Base-by-base conservation (phyloP, 352 stramenopile genomes). In the Globisporangium paroecandrum region DNA sequence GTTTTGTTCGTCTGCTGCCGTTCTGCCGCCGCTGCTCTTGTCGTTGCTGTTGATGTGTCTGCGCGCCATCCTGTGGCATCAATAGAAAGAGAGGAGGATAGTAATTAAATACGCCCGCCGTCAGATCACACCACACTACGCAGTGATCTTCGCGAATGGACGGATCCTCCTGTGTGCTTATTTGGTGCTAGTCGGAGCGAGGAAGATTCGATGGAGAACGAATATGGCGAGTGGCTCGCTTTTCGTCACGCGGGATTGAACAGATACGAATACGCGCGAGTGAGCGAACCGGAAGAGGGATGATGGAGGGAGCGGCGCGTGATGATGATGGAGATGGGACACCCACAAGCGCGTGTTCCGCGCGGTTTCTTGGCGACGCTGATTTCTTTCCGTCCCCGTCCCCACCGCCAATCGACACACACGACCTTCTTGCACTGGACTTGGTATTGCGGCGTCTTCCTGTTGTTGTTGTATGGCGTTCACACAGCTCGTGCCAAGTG, bases 401-500 rank as follows among this genome's bases (percentile, higher is more conserved):
- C 6, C 15, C 15, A 15, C 38, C 41, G 15, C 15, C 41, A 49
- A 49, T 49, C 13, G 41, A 49, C 15, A 47, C 12, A 9, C 32
- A 9, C 32, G 46, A 12, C 12, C 36, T 24, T 54, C 4, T n/a
- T 54, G 24, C 10, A 7, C 27, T 32, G 29, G 29, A 32, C 29
- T 18, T 15, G 20, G 24, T 32, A 32, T 32, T 57, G 15, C 53
- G 24, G 13, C 18, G 29, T 56, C 27, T 60, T 60, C 15, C 18
- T 46, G 9, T 29, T 61, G 18, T 61, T 61, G 56, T 61, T 61
- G 56, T 61, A 32, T 61, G 32, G 32, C 9, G 56, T 22, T 36
- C 27, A 20, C 51, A 22, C 43, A 1, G 4, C 10, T 43, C 36
- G 36, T 12, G 36, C 36, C 12, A 43, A 43, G 36, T 43, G 36